A percentile compares a stretch with the other conserved stretches of the same genome.
Conservation (phyloP, 1,284 basidiomycete species). For the Trametes hirsuta region DNA sequence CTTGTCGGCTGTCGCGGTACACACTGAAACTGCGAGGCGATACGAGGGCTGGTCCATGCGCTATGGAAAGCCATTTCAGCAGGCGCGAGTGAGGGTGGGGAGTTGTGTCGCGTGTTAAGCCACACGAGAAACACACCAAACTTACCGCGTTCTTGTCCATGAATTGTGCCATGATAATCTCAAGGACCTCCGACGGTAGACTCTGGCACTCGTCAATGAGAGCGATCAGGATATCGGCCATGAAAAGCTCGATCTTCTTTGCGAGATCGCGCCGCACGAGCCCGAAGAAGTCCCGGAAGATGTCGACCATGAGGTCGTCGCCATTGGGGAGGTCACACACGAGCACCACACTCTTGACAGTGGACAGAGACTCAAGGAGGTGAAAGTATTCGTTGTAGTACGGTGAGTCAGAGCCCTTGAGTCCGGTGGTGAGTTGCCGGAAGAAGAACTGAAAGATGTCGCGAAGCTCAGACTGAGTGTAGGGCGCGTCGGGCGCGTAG, state of each 20-base stretch:
- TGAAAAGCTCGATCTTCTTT: conserved; percentile 88
- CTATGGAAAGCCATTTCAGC: conserved; percentile 39
- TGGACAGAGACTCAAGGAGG: conserved; percentile 89
- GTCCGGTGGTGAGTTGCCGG: conserved; percentile 75
- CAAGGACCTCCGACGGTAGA: conserved; percentile 79
- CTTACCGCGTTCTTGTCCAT: conserved; percentile 73
- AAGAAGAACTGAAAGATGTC: conserved; percentile 97
- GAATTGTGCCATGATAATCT: conserved; percentile 86
- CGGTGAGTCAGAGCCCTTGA: conserved; percentile 70
- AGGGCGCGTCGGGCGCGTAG: conserved; percentile 97
- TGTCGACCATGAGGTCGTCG: conserved; percentile 84
- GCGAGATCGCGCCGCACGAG: conserved; percentile 82
- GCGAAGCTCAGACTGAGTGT: conserved; percentile 84
- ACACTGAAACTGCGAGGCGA: conserved; percentile 87
- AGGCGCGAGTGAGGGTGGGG: too few species aligned
- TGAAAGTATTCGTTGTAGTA: conserved; percentile 94
- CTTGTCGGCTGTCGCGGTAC: conserved; percentile 82
- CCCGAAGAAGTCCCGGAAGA: conserved; percentile 85
- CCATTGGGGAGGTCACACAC: conserved; percentile 89
- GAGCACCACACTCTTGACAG: conserved; percentile 93
- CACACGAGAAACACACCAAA: conserved; percentile 19
- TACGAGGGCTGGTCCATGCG: conserved; percentile 78
- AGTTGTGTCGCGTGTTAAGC: neutral
- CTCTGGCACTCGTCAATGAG: conserved; percentile 86
- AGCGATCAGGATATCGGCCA: conserved; percentile 88